Evolutionary conservation across 2,329 filamentous ascomycete genomes (phyloP).

Genomic region (Bipolaris zeicola): DNA sequence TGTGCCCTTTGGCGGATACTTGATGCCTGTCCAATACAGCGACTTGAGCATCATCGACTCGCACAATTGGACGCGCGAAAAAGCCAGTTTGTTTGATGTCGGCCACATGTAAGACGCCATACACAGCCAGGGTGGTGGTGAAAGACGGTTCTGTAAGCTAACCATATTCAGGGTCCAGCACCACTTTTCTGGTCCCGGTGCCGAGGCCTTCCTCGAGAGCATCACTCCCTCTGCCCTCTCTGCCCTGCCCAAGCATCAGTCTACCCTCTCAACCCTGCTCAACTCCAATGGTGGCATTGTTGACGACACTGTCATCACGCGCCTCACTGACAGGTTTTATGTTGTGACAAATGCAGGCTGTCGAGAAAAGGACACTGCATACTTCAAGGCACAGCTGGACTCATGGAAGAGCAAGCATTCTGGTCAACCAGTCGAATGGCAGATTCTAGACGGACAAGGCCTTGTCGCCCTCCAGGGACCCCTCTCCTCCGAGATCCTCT

Average conservation of each 20-base stretch:
- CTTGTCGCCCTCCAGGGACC: slow-evolving; percentile 92
- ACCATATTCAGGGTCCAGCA: slow-evolving; percentile 69
- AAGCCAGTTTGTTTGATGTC: slow-evolving; percentile 93
- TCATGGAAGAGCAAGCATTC: slow-evolving; percentile 49
- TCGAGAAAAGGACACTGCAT: slow-evolving; percentile 83
- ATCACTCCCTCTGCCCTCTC: slow-evolving; percentile 79
- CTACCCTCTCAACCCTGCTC: slow-evolving; percentile 83
- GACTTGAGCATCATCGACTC: slow-evolving; percentile 79
- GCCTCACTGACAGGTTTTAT: slow-evolving; percentile 73
- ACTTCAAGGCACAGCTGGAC: slow-evolving; percentile 72
- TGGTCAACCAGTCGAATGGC: slow-evolving; percentile 65
- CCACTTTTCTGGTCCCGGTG: slow-evolving; percentile 78
- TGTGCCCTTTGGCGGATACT: slow-evolving; percentile 92
- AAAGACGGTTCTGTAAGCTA: not conserved
- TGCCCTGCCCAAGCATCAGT: slow-evolving; percentile 68
- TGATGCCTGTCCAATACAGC: slow-evolving; percentile 90
- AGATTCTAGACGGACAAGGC: slow-evolving; percentile 72
- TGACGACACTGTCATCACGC: slow-evolving; percentile 90
- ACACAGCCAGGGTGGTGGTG: not conserved
- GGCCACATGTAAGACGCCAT: slow-evolving; percentile 78
- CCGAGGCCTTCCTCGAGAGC: slow-evolving; percentile 78
- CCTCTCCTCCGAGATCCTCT: slow-evolving; percentile 71
- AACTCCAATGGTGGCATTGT: slow-evolving; percentile 85
- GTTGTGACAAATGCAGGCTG: slow-evolving; percentile 95
- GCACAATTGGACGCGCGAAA: slow-evolving; percentile 85